Evolutionary conservation across 495 filamentous ascomycete species (phyloP).

Genomic region (Lophiotrema nucula): DNA sequence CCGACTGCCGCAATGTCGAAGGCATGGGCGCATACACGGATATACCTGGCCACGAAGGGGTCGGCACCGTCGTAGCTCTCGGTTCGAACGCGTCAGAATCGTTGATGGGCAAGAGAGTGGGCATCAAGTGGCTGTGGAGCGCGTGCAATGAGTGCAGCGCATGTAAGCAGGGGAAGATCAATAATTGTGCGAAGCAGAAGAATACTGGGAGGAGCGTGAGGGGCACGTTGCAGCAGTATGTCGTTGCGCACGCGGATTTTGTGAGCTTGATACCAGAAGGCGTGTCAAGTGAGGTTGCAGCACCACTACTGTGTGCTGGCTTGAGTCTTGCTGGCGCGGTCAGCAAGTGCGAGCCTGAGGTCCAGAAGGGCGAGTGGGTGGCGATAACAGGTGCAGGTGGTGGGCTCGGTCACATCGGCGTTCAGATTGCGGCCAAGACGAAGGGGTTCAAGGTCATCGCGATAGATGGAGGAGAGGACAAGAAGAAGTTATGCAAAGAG

Average conservation of each 20-base stretch:
- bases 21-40: conserved; percentile 77
- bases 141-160: conserved; percentile 20
- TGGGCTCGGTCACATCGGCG: conserved; percentile 75
- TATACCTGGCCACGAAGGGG: conserved; percentile 82
- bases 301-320: conserved; percentile 83
- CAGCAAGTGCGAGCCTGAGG: conserved; percentile 14
- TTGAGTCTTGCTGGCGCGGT: conserved; percentile 72
- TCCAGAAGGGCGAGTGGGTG: conserved; percentile 68
- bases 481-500: conserved; percentile 78
- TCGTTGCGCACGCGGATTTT: conserved; percentile 79
- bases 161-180: conserved; percentile 70
- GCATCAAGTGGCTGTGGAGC: conserved; percentile 44
- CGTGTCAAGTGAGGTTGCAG: conserved; percentile 59
- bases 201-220: conserved; percentile 88
- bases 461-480: conserved; percentile 76
- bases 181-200: conserved; percentile 62
- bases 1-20: conserved; percentile 72
- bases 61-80: conserved; percentile 76
- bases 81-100: conserved; percentile 69
- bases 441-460: conserved; percentile 79
- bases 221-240: conserved; percentile 89
- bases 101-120: conserved; percentile 74
- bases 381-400: conserved; percentile 87
- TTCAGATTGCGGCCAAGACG: conserved; percentile 78
- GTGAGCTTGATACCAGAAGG: conserved; percentile 75